Base-by-base conservation (phyloP, 495 filamentous ascomycete genomes). In the Cairneyella variabilis region DNA sequence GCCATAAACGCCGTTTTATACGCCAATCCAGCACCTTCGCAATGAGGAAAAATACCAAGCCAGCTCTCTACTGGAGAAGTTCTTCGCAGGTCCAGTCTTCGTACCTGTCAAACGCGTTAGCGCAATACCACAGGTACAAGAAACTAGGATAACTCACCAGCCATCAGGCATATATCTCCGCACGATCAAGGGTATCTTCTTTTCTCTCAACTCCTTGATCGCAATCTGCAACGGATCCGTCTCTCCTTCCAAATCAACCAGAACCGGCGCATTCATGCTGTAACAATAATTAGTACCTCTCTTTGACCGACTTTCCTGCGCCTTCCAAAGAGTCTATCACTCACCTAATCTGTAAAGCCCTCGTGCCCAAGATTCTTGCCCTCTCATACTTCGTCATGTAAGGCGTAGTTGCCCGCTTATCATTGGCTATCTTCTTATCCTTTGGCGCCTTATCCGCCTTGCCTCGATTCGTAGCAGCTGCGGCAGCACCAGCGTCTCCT, bases 311-410 rank as follows among this genome's bases (percentile, higher is more conserved):
- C n/a, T 3, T 42, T 8, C 17, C 23, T 23, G 5, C 3, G 16
- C 14, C 21, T 7, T 44, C 10, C 20, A 27, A 47, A 27, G n/a
- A n/a, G n/a, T n/a, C n/a, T n/a, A n/a, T n/a, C n/a, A 54, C 83
- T 38, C 67, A 95, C 91, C 91, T 97, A 65, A 98, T 98, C 72
- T 98, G 93, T 64, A 96, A 67, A 34, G 93, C 95, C 53, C 93
- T 76, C 43, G 92, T 97, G 41, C 93, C 93, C 51, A 98, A 74
- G 51, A 98, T 88, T 61, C 93, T 83, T 44, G 93, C 93, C 61
- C 83, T 79, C 79, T 98, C 93, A 72, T 98, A 98, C 73, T 98
- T 98, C 61, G 93, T 98, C 91, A 98, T 95, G 76, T 96, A 98
- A 4, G 93, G 95, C 38, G 93, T 98, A 1, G 95, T 97, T 6